Base-by-base conservation (phyloP, 805 yeast species). In the Candida namnaoensis region DNA sequence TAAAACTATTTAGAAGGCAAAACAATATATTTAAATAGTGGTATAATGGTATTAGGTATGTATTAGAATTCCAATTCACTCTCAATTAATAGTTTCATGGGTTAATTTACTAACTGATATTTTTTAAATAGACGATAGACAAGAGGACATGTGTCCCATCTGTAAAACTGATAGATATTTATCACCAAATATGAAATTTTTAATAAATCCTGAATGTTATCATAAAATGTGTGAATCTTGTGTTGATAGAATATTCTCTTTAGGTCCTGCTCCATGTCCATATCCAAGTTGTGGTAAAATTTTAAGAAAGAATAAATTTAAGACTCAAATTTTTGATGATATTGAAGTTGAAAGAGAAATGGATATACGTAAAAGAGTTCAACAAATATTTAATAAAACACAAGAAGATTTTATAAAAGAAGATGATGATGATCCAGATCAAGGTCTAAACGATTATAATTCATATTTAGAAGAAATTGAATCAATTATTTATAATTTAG, bases 211-310 rank as follows among this genome's bases (percentile, higher is more conserved):
- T 0, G 99, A 93, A 61, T 93, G 99, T 64, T 93, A 93, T 58
- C 99, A 93, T 59, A 91, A 88, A 69, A 91, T 93, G 61, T 93
- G 99, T 65, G 97, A 84, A 52, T 80, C 95, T 2, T 93, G 99
- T 65, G 98, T 91, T 36, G 98, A 93, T 61, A 74, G 99, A 49
- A 90, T 93, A 41, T 93, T 86, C 58, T 78, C 95, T 7, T 66
- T 84, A 39, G 99, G 99, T 4, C 99, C 99, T 0, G 93, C 96
- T 0, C 93, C 90, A 19, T 93, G 99, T 59, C 99, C 99, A 1
- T 91, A 90, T 59, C 84, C 88, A 5, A 80, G 82, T 40, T 93
- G 99, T 67, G 88, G 82, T 43, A 87, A 83, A 67, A 86, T 82
- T 10, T 67, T 93, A 47, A 70, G 99, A 50, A 86, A 85, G 70